Evolutionary conservation across 2,329 filamentous ascomycete species (phyloP).

Genomic region (Penicillium psychrosexuale): DNA sequence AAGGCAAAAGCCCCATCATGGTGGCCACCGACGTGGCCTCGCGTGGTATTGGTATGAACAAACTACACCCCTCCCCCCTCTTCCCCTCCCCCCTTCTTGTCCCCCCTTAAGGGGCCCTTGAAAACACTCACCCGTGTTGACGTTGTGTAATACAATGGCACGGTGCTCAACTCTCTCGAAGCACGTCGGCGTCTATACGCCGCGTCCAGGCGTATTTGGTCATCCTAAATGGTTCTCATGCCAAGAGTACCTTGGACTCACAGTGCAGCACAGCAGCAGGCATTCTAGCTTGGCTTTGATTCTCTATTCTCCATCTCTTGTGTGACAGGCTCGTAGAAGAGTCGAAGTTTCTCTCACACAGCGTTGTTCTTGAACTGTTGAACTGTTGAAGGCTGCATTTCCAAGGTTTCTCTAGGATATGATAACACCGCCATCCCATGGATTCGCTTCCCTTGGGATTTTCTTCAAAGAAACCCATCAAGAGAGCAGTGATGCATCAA

Average conservation of each 20-base stretch:
- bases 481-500: conserved; percentile 60
- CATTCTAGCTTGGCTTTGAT: conserved; percentile 47
- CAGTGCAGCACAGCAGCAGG: conserved; percentile 68
- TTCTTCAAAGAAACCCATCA: conserved; percentile 44
- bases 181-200: conserved; percentile 85
- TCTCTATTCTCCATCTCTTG: conserved; percentile 72
- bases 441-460: conserved; percentile 47
- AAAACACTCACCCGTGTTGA: conserved; percentile 47
- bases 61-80: conserved; percentile 49
- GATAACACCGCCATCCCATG: conserved; percentile 56
- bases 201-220: conserved; percentile 83
- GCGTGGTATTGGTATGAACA: conserved; percentile 99
- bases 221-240: conserved; percentile 70
- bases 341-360: conserved; percentile 66
- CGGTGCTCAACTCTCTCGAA: conserved; percentile 88
- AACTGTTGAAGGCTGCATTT: conserved; percentile 75
- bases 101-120: conserved; percentile 31
- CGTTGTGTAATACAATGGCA: conserved; percentile 59
- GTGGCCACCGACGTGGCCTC: conserved; percentile 99
- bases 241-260: conserved; percentile 85
- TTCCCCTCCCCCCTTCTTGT: conserved; percentile 30
- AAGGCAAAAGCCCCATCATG: conserved; percentile 99
- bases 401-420: conserved; percentile 66
- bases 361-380: conserved; percentile 53
- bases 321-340: conserved; percentile 64